phyloP scores from a whole-genome alignment of 2,329 filamentous ascomycete genomes.

The Zasmidium citrigriseum region DNA sequence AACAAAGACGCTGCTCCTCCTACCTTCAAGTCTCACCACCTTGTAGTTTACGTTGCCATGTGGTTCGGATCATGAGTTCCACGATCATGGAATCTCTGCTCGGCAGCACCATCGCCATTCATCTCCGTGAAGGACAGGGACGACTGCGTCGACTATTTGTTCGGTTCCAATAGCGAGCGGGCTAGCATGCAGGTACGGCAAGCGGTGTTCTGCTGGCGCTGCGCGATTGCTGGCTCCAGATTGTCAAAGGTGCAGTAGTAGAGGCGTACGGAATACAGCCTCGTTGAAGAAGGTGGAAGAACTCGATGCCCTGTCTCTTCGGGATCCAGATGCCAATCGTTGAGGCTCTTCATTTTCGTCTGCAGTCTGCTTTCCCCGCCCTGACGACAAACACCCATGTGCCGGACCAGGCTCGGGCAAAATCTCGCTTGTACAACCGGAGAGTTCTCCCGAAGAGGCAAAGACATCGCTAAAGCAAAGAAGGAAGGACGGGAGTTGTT shows the following conservation, averaged over 20 bases:
- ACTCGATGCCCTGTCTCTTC: not conserved
- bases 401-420: not conserved
- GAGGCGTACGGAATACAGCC: not conserved
- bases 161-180: constrained; percentile 6
- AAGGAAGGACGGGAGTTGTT: not conserved
- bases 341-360: not conserved
- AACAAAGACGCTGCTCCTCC: not conserved
- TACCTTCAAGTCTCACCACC: not conserved
- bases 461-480: not conserved
- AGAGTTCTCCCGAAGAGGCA: not conserved
- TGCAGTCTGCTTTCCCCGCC: not conserved
- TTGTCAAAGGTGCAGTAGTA: not conserved
- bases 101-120: not conserved
- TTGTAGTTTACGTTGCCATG: not conserved
- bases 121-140: constrained; percentile 13
- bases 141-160: constrained; percentile 7
- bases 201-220: not conserved
- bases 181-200: constrained; percentile 10
- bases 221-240: not conserved
- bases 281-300: not conserved
- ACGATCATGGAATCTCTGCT: not conserved
- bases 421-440: not conserved
- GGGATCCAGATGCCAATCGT: not conserved
- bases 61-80: not conserved
- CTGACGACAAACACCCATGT: not conserved